Percentiles rank a stretch among this genome's conserved stretches.
These are phyloP conservation scores for Magnaporthiopsis incrustans DNA, from an alignment of 2,329 filamentous ascomycete species.

Conservation along the genomic window DNA sequence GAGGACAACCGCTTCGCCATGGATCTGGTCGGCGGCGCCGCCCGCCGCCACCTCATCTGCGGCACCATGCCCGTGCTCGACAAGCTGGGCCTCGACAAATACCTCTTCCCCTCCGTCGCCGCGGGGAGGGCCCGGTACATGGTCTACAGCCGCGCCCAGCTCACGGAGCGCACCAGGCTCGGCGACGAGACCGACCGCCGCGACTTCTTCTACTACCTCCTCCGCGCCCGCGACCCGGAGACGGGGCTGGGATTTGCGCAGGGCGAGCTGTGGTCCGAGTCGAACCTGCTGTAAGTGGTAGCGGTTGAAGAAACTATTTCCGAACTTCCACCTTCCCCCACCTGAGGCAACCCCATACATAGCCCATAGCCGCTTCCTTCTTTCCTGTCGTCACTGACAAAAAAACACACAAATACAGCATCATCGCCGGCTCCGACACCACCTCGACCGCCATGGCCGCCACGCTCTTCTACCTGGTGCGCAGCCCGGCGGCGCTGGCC, in stretches of 20 bases:
- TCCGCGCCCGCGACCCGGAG: conserved; percentile 63
- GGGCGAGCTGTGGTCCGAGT: conserved; percentile 62
- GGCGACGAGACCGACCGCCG: conserved; percentile 57
- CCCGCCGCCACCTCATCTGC: conserved; percentile 61
- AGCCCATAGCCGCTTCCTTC: no score
- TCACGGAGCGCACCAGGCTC: conserved; percentile 57
- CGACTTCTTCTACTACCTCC: conserved; percentile 70
- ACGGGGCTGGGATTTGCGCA: conserved; percentile 59
- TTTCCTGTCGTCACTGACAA: no score
- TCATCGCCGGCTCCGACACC: conserved; percentile 65
- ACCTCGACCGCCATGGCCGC: conserved; percentile 61
- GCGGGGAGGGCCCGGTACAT: conserved; percentile 62
- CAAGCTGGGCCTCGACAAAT: conserved; percentile 56
- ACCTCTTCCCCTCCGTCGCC: conserved; percentile 60
- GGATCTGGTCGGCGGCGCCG: conserved; percentile 58
- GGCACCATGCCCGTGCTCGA: conserved; percentile 64
- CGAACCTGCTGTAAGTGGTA: conserved; percentile 52
- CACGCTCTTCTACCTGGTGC: conserved; percentile 54
- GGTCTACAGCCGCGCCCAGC: conserved; percentile 60
- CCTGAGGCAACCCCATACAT: neutral
- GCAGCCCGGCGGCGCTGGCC: conserved; percentile 38
- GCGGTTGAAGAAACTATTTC: neutral
- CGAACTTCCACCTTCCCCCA: neutral
- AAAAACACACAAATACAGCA: conserved; percentile 26
- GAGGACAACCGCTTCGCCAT: conserved; percentile 58